phyloP scores from a whole-genome alignment of 2,329 filamentous ascomycete species.

The Lasiodiplodia sp. region DNA sequence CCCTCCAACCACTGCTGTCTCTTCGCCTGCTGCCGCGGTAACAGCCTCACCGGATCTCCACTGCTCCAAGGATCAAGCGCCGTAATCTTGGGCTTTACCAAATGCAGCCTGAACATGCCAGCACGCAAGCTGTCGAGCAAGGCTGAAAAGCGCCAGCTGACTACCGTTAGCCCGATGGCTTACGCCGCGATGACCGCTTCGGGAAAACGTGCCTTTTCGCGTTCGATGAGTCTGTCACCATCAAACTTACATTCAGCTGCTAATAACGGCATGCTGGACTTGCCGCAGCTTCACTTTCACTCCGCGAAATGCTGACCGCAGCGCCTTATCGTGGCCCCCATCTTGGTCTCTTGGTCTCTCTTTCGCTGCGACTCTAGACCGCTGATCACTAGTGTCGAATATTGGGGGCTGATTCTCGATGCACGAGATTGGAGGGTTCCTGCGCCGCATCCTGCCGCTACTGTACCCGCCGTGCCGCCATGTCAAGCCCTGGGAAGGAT shows the following conservation, averaged over 20 bases:
- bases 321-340: conserved; percentile 3
- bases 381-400: conserved; percentile 12
- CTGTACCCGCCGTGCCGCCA: not conserved
- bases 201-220: not conserved
- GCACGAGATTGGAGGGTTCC: conserved; percentile 16
- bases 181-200: not conserved
- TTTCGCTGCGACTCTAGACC: not conserved
- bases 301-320: too few species aligned
- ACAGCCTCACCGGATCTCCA: not conserved
- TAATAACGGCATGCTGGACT: too few species aligned
- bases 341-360: not conserved
- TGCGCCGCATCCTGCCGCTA: conserved; percentile 20
- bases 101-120: conserved; percentile 1
- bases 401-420: conserved; percentile 4
- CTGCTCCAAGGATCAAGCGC: not conserved
- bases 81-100: not conserved
- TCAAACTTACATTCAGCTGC: not conserved
- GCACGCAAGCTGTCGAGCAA: not conserved
- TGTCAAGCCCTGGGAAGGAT: not conserved
- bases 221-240: too few species aligned
- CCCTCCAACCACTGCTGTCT: too few species aligned
- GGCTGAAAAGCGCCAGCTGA: not conserved
- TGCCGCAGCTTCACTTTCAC: not conserved
- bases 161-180: conserved; percentile 22
- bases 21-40: not conserved